phyloP scores from a whole-genome alignment of 805 yeast genomes.

The Naumovozyma dairenensis region DNA sequence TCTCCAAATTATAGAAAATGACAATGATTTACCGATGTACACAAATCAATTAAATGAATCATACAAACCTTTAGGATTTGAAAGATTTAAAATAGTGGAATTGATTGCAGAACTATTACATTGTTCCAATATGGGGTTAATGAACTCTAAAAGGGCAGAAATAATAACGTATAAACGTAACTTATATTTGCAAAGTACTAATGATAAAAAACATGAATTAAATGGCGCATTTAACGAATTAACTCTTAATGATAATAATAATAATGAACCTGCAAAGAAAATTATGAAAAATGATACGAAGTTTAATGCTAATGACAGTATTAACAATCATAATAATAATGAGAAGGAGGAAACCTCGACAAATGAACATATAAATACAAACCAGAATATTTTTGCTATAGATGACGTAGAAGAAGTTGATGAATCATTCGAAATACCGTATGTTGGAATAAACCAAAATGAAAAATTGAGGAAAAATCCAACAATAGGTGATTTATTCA shows the following conservation, averaged over 20 bases:
- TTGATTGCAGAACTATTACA: conserved; percentile 86
- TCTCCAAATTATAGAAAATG: conserved; percentile 13
- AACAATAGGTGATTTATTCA: conserved; percentile 78
- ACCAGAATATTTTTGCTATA: too few species aligned
- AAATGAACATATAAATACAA: conserved; percentile 26
- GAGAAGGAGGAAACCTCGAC: conserved; percentile 36
- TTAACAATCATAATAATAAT: conserved; percentile 26
- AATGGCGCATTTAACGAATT: not conserved
- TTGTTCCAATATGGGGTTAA: conserved; percentile 88
- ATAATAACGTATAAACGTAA: conserved; percentile 59
- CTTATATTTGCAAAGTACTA: conserved; percentile 37
- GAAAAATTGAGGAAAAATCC: conserved; percentile 41
- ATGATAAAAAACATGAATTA: not conserved
- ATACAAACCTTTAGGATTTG: conserved; percentile 72
- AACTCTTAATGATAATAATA: conserved; percentile 4
- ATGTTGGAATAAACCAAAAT: conserved; percentile 31
- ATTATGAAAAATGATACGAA: conserved; percentile 17
- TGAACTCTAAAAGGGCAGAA: conserved; percentile 70
- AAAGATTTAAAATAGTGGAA: conserved; percentile 82
- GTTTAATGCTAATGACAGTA: conserved; percentile 24
- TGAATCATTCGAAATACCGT: conserved; percentile 27
- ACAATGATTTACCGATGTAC: conserved; percentile 24
- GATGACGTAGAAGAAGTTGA: conserved; percentile 22
- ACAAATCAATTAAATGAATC: conserved; percentile 56
- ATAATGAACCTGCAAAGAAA: conserved; percentile 7